phyloP scores from a whole-genome alignment of 352 stramenopile genomes.

The Phytopythium oedochilum region DNA sequence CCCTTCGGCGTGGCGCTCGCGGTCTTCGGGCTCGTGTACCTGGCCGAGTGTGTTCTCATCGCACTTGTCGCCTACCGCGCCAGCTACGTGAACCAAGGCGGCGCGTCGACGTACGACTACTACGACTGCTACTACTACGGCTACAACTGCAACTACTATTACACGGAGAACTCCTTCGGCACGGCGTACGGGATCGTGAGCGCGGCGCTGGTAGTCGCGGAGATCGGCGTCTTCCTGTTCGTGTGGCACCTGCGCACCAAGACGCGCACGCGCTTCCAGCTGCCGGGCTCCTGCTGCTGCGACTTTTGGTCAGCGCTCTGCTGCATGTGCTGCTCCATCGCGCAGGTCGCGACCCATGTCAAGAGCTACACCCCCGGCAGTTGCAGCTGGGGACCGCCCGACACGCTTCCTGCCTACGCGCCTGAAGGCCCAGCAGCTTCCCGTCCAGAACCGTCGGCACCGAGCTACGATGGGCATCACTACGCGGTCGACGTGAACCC shows the following conservation, averaged over 20 bases:
- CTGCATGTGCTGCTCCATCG: slow-evolving; percentile 43
- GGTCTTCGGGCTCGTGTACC: slow-evolving; percentile 18
- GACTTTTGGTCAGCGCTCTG: slow-evolving; percentile 33
- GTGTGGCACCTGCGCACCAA: slow-evolving; percentile 33
- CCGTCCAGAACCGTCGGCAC: background rate
- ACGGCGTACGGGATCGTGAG: background rate
- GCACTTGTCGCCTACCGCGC: background rate
- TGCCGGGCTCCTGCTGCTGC: slow-evolving; percentile 28
- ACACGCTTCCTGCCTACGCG: slow-evolving; percentile 21
- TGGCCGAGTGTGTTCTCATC: background rate
- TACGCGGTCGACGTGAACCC: background rate
- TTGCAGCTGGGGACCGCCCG: slow-evolving; percentile 35
- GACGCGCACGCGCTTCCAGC: slow-evolving; percentile 32
- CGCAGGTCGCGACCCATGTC: slow-evolving; percentile 46
- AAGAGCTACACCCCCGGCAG: slow-evolving; percentile 44
- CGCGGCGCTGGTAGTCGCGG: background rate
- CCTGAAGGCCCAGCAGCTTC: background rate
- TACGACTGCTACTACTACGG: background rate
- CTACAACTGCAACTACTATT: background rate
- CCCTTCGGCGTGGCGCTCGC: slow-evolving; percentile 30
- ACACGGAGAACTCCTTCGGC: background rate
- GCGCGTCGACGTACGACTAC: background rate
- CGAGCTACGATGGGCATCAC: background rate
- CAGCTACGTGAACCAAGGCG: background rate
- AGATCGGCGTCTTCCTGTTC: slow-evolving; percentile 4